A percentile compares a stretch with the other conserved stretches of the same genome.
phyloP scores from a whole-genome alignment of 129 eudicot species.

The Flaveria bidentis region DNA sequence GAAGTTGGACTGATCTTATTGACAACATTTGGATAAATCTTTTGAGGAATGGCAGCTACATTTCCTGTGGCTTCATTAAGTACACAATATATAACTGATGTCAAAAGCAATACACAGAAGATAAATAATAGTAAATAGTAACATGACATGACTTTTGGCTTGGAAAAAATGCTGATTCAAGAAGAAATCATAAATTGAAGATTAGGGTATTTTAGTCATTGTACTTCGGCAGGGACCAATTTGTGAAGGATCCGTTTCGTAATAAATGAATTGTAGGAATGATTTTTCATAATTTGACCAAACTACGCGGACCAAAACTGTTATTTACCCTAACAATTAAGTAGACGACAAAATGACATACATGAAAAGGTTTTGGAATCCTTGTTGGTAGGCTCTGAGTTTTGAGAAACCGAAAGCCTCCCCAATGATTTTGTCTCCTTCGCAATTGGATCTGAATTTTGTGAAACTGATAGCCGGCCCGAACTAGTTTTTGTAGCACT shows the following conservation, averaged over 20 bases:
- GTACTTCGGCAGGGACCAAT: neutral
- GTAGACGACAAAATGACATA: slow-evolving; percentile 33
- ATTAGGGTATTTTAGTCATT: neutral
- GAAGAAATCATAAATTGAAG: neutral
- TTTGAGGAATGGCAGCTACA: slow-evolving; percentile 65
- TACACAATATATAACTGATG: slow-evolving; percentile 17
- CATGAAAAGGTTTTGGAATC: slow-evolving; percentile 68
- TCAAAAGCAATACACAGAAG: slow-evolving; percentile 1
- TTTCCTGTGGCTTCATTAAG: slow-evolving; percentile 62
- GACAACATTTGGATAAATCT: slow-evolving; percentile 50
- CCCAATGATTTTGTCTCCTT: slow-evolving; percentile 72
- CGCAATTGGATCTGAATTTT: slow-evolving; percentile 57
- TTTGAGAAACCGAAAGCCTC: slow-evolving; percentile 63
- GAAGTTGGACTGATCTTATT: slow-evolving; percentile 46
- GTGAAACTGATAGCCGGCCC: slow-evolving; percentile 72
- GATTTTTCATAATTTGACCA: neutral
- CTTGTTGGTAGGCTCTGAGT: slow-evolving; percentile 52
- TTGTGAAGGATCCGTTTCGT: neutral
- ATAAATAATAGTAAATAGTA: neutral
- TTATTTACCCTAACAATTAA: neutral
- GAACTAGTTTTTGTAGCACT: slow-evolving; percentile 53
- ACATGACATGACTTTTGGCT: neutral
- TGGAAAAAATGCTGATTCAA: neutral
- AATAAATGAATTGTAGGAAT: neutral
- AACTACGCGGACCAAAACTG: neutral